phyloP scores from a whole-genome alignment of 1,139 yeast species.

The Hyphopichia fennica region DNA sequence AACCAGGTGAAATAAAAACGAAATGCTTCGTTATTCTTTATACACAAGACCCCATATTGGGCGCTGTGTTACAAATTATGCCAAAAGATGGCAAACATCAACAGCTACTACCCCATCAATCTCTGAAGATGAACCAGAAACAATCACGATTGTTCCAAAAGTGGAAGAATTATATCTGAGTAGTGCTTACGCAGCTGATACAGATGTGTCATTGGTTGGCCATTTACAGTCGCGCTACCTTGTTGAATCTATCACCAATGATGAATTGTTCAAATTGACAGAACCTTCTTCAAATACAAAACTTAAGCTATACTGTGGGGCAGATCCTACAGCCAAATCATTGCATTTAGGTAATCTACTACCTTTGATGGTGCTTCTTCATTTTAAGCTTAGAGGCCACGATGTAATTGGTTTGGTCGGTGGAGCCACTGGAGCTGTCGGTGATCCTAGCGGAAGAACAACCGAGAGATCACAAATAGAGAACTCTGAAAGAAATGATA shows the following conservation, averaged over 20 bases:
- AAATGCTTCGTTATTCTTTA: neutral
- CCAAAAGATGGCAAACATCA: neutral
- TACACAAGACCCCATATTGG: neutral
- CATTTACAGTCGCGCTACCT: slow-evolving; percentile 49
- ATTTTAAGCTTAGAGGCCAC: slow-evolving; percentile 84
- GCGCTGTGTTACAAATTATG: neutral
- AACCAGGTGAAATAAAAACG: neutral
- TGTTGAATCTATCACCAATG: slow-evolving; percentile 50
- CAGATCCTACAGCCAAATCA: slow-evolving; percentile 92
- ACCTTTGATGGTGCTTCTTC: slow-evolving; percentile 82
- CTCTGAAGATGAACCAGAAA: slow-evolving; percentile 15
- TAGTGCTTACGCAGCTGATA: slow-evolving; percentile 29
- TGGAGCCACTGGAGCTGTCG: slow-evolving; percentile 97
- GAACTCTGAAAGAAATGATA: slow-evolving; percentile 49
- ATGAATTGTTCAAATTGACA: slow-evolving; percentile 41
- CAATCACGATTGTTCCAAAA: slow-evolving; percentile 40
- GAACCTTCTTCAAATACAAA: slow-evolving; percentile 29
- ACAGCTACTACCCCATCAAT: neutral
- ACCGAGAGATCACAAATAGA: slow-evolving; percentile 69
- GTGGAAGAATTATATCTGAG: slow-evolving; percentile 24
- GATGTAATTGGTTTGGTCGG: slow-evolving; percentile 82
- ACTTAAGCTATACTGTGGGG: slow-evolving; percentile 83
- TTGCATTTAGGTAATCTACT: slow-evolving; percentile 87
- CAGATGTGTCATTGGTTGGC: slow-evolving; percentile 39
- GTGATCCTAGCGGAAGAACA: slow-evolving; percentile 93